Percentiles rank a stretch among this genome's conserved stretches.
phyloP scores from a whole-genome alignment of 345 rosid species.

The Conringia planisiliqua region DNA sequence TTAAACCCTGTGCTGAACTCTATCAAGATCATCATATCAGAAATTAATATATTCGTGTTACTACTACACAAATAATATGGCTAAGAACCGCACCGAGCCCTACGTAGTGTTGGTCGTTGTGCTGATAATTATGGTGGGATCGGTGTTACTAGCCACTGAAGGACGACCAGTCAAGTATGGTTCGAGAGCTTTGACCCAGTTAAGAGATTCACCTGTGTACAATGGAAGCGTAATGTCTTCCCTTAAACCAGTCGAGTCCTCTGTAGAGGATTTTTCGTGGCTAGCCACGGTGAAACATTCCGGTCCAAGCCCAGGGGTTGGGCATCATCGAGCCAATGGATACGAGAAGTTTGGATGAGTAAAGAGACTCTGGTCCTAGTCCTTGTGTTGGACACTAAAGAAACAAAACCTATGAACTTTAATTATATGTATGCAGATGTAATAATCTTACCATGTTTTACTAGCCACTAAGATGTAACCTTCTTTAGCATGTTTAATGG shows the following conservation, averaged over 20 bases:
- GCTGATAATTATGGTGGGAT: conserved; percentile 10
- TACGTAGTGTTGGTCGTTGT: conserved; percentile 2
- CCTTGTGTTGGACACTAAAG: conserved; percentile 23
- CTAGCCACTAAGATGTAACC: conserved; percentile 3
- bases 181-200: not conserved
- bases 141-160: conserved; percentile 23
- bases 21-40: conserved; percentile 8
- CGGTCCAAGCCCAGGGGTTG: conserved; percentile 32
- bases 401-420: not conserved
- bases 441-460: not conserved
- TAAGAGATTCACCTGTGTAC: not conserved
- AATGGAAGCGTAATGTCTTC: conserved; percentile 27
- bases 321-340: conserved; percentile 26
- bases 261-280: conserved; percentile 4
- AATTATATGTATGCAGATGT: not conserved
- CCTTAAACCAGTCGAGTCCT: conserved; percentile 5
- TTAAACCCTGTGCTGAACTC: not conserved
- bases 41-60: not conserved
- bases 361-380: conserved; percentile 3
- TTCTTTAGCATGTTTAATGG: too few species aligned
- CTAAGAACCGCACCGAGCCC: conserved; percentile 15
- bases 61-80: conserved; percentile 5
- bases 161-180: conserved; percentile 24
- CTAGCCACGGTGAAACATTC: conserved; percentile 26
- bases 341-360: not conserved